Percentiles rank a stretch among this genome's conserved stretches.
phyloP scores from a whole-genome alignment of 176 grass and related monocot species.

The Triticum monococcum region DNA sequence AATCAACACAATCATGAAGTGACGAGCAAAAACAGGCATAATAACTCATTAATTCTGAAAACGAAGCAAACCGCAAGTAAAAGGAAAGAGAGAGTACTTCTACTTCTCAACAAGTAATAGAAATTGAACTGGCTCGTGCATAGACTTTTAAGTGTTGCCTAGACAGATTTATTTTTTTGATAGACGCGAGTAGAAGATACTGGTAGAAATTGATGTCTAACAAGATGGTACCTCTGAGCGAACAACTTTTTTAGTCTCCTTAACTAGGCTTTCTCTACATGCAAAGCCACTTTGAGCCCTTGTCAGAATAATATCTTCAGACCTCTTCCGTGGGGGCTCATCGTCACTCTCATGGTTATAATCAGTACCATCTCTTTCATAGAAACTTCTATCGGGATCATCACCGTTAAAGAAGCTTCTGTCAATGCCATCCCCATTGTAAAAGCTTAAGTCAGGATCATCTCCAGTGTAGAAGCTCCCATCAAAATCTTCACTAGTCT shows the following conservation, averaged over 20 bases:
- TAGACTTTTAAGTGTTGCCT: background rate
- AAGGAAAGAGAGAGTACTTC: background rate
- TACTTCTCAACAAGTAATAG: background rate
- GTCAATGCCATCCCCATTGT: constrained; percentile 30
- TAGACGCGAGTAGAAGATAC: background rate
- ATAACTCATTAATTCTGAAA: background rate
- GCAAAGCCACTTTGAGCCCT: constrained; percentile 56
- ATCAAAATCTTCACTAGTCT: constrained; percentile 39
- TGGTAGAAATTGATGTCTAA: background rate
- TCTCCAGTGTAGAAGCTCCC: constrained; percentile 53
- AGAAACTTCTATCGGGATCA: constrained; percentile 51
- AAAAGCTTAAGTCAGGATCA: constrained; percentile 37
- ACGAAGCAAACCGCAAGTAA: background rate
- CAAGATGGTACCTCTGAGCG: constrained; percentile 55
- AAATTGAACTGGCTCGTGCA: background rate
- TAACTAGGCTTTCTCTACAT: constrained; percentile 64
- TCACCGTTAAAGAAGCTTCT: constrained; percentile 30
- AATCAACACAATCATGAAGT: background rate
- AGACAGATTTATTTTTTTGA: background rate
- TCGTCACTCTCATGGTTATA: constrained; percentile 41
- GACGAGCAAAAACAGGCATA: background rate
- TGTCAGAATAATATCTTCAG: constrained; percentile 61
- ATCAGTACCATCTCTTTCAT: constrained; percentile 38
- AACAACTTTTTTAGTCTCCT: constrained; percentile 58
- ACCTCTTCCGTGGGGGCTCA: constrained; percentile 38